These are phyloP conservation scores for Polygonum maritimum DNA, from an alignment of 148 eudicot species.

Conservation along the genomic window DNA sequence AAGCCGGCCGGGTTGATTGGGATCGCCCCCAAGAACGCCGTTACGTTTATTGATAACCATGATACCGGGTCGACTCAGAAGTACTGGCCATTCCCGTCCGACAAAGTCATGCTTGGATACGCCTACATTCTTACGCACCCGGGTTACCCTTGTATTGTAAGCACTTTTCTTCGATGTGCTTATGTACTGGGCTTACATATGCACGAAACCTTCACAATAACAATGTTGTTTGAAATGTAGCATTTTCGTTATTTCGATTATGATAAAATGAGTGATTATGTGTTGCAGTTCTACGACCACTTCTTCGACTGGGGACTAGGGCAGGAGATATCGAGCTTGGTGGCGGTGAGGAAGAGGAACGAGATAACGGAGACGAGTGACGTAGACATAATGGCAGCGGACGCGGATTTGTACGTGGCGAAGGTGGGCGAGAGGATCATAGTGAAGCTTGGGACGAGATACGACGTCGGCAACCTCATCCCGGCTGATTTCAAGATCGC, in stretches of 20 bases:
- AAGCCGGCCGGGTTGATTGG: conserved; percentile 58
- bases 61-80: conserved; percentile 48
- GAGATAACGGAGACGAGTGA: conserved; percentile 33
- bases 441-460: conserved; percentile 40
- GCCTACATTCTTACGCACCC: conserved; percentile 62
- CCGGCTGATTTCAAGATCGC: conserved; percentile 35
- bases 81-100: conserved; percentile 47
- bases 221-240: too few species aligned
- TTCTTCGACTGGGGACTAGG: conserved; percentile 44
- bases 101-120: conserved; percentile 55
- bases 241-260: too few species aligned
- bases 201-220: too few species aligned
- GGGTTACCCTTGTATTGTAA: conserved; percentile 42
- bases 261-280: background rate
- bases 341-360: conserved; percentile 26
- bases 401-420: conserved; percentile 42
- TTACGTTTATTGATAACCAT: conserved; percentile 53
- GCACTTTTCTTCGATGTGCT: too few species aligned
- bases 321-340: conserved; percentile 27
- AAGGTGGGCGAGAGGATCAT: conserved; percentile 39
- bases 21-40: conserved; percentile 39
- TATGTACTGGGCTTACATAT: background rate
- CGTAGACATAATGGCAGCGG: conserved; percentile 41
- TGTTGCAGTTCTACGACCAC: conserved; percentile 43
- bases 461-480: conserved; percentile 33